Evolutionary conservation across 2,329 filamentous ascomycete genomes (phyloP).

Genomic region (Mycocentrospora acerina): DNA sequence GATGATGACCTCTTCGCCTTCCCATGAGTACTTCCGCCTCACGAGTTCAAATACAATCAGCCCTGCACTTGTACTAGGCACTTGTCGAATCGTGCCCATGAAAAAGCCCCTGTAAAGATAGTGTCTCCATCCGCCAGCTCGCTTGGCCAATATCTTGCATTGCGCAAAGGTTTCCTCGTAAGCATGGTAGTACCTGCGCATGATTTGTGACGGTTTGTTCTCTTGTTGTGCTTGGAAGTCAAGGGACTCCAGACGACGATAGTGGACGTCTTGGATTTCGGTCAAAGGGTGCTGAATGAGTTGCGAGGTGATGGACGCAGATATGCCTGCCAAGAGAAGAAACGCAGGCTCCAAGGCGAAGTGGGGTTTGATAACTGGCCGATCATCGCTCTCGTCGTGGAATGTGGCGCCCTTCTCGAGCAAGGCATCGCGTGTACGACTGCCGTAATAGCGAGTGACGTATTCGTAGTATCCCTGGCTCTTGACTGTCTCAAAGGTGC

Average conservation of each 20-base stretch:
- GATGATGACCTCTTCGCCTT: constrained; percentile 55
- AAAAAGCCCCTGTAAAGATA: constrained; percentile 75
- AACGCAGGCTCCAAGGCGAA: constrained; percentile 75
- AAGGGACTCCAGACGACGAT: constrained; percentile 70
- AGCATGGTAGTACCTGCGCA: constrained; percentile 68
- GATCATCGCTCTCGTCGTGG: constrained; percentile 28
- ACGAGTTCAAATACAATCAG: constrained; percentile 79
- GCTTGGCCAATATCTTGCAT: constrained; percentile 60
- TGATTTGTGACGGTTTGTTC: constrained; percentile 33
- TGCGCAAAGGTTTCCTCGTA: constrained; percentile 68
- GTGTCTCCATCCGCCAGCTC: constrained; percentile 57
- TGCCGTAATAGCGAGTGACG: constrained; percentile 67
- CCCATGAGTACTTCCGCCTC: constrained; percentile 68
- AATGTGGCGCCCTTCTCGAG: constrained; percentile 23
- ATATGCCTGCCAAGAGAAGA: constrained; percentile 66
- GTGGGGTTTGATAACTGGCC: constrained; percentile 66
- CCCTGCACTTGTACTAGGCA: constrained; percentile 74
- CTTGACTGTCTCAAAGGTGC: constrained; percentile 74
- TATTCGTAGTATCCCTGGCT: constrained; percentile 72
- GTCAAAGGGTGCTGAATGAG: constrained; percentile 69
- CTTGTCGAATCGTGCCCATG: constrained; percentile 70
- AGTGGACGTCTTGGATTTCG: constrained; percentile 71
- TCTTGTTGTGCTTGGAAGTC: constrained; percentile 58
- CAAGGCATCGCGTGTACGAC: constrained; percentile 33
- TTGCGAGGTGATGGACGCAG: constrained; percentile 69